Evolutionary conservation across 805 yeast species (phyloP).

Genomic region (Deakozyma indianensis): DNA sequence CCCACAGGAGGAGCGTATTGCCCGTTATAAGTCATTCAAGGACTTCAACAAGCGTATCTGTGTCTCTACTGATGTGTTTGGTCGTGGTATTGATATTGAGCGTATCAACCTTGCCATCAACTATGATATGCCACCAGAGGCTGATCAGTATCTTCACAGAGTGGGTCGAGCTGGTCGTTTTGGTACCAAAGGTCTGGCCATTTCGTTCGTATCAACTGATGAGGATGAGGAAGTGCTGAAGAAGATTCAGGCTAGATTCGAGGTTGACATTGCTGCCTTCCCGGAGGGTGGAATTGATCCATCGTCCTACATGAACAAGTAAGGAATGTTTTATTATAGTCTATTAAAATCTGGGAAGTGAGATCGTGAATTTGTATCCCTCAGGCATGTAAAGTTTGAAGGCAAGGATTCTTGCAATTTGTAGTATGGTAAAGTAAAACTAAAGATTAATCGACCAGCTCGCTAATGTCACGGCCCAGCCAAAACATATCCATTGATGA

Average conservation of each 20-base stretch:
- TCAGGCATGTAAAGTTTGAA: no score
- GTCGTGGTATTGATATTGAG: slow-evolving; percentile 99
- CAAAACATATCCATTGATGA: no score
- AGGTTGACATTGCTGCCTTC: slow-evolving; percentile 86
- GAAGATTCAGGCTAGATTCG: slow-evolving; percentile 93
- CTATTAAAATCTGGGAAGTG: not conserved
- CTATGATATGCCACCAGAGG: slow-evolving; percentile 91
- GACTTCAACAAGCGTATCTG: slow-evolving; percentile 98
- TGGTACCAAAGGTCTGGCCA: slow-evolving; percentile 96
- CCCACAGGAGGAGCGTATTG: slow-evolving; percentile 96
- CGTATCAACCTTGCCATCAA: slow-evolving; percentile 96
- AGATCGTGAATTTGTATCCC: not conserved
- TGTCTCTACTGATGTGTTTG: slow-evolving; percentile 96
- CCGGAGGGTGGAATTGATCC: slow-evolving; percentile 98
- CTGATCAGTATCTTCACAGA: slow-evolving; percentile 97
- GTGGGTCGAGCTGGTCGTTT: slow-evolving; percentile 99
- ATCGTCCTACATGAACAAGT: slow-evolving; percentile 94
- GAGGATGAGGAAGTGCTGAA: slow-evolving; percentile 83
- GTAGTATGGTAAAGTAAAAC: no score
- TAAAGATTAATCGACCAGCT: no score
- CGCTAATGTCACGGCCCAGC: no score
- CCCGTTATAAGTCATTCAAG: slow-evolving; percentile 88
- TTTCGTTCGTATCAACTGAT: slow-evolving; percentile 73
- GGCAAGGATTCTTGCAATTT: no score
- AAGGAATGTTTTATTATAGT: slow-evolving; percentile 10